Percentiles rank a stretch among this genome's conserved stretches.
phyloP scores from a whole-genome alignment of 2,329 filamentous ascomycete genomes.

The Dothiorella sarmentorum region DNA sequence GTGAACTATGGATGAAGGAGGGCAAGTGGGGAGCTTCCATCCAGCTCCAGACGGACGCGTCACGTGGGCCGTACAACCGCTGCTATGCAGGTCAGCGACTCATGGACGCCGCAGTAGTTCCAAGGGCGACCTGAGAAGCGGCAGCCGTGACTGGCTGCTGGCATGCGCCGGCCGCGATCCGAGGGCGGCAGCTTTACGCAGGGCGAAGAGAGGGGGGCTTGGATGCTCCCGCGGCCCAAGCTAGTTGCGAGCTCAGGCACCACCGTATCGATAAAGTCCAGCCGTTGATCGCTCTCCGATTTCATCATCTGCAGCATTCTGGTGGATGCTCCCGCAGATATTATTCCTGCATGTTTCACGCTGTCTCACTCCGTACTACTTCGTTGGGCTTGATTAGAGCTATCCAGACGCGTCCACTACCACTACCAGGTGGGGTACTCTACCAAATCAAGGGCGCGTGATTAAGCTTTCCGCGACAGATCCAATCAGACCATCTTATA shows the following conservation, averaged over 20 bases:
- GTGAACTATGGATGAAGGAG: neutral
- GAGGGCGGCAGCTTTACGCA: conserved; percentile 9
- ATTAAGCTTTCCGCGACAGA: neutral
- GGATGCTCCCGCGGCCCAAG: conserved; percentile 4
- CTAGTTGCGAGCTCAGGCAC: conserved; percentile 12
- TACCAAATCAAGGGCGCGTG: neutral
- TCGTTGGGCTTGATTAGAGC: neutral
- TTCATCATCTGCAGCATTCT: neutral
- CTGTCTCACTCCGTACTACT: neutral
- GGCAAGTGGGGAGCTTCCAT: conserved; percentile 14
- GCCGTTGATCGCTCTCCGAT: neutral
- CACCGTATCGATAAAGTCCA: conserved; percentile 6
- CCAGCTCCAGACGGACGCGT: neutral
- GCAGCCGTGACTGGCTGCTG: conserved; percentile 2
- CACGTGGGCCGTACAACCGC: conserved; percentile 3
- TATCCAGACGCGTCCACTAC: neutral
- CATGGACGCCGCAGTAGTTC: neutral
- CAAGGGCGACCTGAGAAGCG: neutral
- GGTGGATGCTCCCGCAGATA: neutral
- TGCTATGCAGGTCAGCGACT: conserved; percentile 2
- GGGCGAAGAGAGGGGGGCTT: conserved; percentile 7
- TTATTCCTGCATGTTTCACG: neutral
- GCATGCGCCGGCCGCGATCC: neutral
- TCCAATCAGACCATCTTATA: neutral
- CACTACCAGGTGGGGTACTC: conserved; percentile 1